A percentile compares a stretch with the other conserved stretches of the same genome.
These are phyloP conservation scores for Cyberlindnera veronae DNA, from an alignment of 805 yeast species.

Conservation along the genomic window DNA sequence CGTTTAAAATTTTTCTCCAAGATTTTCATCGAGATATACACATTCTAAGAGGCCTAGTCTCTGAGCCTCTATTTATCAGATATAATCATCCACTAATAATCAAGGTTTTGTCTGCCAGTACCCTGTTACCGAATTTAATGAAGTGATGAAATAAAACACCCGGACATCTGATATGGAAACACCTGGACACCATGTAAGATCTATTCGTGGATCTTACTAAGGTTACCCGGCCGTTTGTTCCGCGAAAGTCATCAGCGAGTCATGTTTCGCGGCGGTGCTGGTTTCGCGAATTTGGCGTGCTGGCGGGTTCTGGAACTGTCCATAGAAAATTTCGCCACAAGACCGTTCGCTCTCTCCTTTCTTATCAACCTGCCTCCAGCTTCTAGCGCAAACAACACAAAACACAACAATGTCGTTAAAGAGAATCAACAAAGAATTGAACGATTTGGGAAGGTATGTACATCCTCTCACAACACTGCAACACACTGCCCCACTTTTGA, in stretches of 20 bases:
- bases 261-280: background rate
- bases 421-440: conserved; percentile 93
- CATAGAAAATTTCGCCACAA: conserved; percentile 18
- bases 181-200: no score
- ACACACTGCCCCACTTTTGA: background rate
- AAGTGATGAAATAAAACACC: no score
- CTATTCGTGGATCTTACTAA: background rate
- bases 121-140: no score
- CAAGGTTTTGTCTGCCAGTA: no score
- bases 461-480: background rate
- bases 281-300: conserved; percentile 3
- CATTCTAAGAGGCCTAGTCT: no score
- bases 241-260: background rate
- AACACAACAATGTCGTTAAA: conserved; percentile 54
- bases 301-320: no score
- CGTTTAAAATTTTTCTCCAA: no score
- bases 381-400: conserved; percentile 1
- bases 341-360: conserved; percentile 5
- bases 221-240: conserved; percentile 4
- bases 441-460: conserved; percentile 90
- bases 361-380: conserved; percentile 8
- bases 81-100: no score
- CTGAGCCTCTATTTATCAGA: no score
- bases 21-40: no score
- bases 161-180: no score